Evolutionary conservation across 2,329 filamentous ascomycete species (phyloP), one percentile per base, ranked within the genome.

Genomic region (Cladosporium austrohemisphaericum): DNA sequence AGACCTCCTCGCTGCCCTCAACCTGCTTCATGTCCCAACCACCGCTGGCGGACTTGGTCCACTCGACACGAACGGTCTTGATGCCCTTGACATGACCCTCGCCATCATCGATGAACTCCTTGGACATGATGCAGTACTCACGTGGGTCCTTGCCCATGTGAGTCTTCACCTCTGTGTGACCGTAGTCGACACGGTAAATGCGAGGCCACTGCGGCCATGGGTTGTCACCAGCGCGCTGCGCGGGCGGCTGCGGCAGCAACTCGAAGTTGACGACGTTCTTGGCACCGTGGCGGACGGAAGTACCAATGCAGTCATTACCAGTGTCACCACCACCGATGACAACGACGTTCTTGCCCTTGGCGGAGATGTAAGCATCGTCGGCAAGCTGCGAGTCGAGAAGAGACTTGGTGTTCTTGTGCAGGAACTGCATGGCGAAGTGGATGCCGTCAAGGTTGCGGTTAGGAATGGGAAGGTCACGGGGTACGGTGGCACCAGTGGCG

Each of bases 21-120:
- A 95, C 78, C 70, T 95, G 92, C 80, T 95, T 95, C 90, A 97
- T 96, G 71, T 96, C 92, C 92, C 92, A 97, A 36, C 91, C 91
- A 57, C 91, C 91, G 54, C 81, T 84, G 22, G 88, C 79, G 47
- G 84, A 88, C 77, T 91, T 93, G 60, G 89, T 93, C 92, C 92
- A 97, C 69, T 96, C 91, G 35, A 97, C 91, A 48, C 92, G 89
- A 52, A 93, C 82, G 35, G 90, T 95, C 73, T 93, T 95, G 78
- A 97, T 95, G 56, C 92, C 92, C 77, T 90, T 94, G 65, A 97
- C 89, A 57, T 85, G 85, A 66, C 91, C 91, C 41, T 72, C 81
- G 54, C 89, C 91, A 61, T 95, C 89, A 57, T 91, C 88, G 53
- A 94, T 88, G 60, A 97, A 97, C 62, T 95, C 88, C 75, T 94